Base-by-base conservation (phyloP, 257 asterid genomes). In the Solanum virginianum region DNA sequence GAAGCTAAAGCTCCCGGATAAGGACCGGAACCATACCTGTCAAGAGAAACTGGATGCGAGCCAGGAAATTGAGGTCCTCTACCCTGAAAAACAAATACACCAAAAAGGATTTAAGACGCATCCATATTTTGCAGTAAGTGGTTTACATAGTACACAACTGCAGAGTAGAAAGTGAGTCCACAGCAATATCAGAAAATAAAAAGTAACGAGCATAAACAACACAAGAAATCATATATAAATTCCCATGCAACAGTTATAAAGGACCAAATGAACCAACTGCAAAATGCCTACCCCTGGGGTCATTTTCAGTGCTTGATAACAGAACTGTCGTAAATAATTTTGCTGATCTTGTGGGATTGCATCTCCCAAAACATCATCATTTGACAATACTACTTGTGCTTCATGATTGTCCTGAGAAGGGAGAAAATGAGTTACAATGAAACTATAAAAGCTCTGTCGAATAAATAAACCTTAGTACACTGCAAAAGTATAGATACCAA, bases 31-130 rank as follows among this genome's bases (percentile, higher is more conserved):
- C 29, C 51, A 83, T 56, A 97, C 99, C 99, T 95, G 97, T 91
- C 89, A 36, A 97, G 95, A 84, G 99, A 97, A 89, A 97, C 99
- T 83, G 99, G 99, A 91, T 97, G 99, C 18, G 98, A 97, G 49
- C 99, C 99, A 62, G 99, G 99, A 89, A 97, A 97, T 20, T 93
- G 94, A 71, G 83, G 95, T 77, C 90, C 93, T 87, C 97, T 93
- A 59, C 26, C 91, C 98, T 94, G 96, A 70, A 90, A 88, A 55
- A 65, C 56, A 55, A 29, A 59, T 77, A 84, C 72, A 71, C 16
- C 74, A 83, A 84, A 84, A 81, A 87, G 75, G 83, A 88, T 80
- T 59, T 85, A 69, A 49, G 55, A 83, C 14, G 54, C 80, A 26
- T 29, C 26, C 63, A 49, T 29, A 83, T 53, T 65, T 82, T 47